Conservation (phyloP, 179 eudicot genomes). For the Gypsophila paniculata region DNA sequence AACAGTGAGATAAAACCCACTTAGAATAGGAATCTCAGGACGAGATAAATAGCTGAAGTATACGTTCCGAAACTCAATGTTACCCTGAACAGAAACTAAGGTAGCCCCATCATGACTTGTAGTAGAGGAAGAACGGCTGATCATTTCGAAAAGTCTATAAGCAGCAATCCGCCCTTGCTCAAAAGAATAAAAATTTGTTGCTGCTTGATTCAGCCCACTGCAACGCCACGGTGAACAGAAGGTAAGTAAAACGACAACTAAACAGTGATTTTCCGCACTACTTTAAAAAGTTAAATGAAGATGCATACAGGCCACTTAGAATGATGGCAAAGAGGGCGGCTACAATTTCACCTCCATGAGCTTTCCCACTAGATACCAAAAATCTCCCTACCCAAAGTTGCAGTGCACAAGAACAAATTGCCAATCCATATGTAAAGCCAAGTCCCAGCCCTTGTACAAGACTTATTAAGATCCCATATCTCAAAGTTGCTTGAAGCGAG, state of each 20-base stretch:
- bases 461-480: constrained; percentile 97
- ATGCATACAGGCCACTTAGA: constrained; percentile 93
- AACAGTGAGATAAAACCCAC: constrained; percentile 94
- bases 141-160: constrained; percentile 96
- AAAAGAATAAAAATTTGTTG: constrained; percentile 96
- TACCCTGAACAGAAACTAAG: constrained; percentile 76
- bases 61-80: constrained; percentile 94
- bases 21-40: constrained; percentile 96
- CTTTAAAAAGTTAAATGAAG: constrained; percentile 15
- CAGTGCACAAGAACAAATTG: constrained; percentile 96
- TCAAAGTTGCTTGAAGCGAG: constrained; percentile 90
- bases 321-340: constrained; percentile 93
- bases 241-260: constrained; percentile 13
- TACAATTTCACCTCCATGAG: constrained; percentile 90
- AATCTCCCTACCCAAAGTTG: constrained; percentile 98
- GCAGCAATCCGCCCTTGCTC: constrained; percentile 99
- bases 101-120: constrained; percentile 70
- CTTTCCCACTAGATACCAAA: constrained; percentile 62
- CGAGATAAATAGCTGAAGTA: constrained; percentile 95
- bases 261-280: neutral
- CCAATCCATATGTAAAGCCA: constrained; percentile 97
- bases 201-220: constrained; percentile 98
- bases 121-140: constrained; percentile 84
- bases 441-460: constrained; percentile 99
- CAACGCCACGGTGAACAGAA: constrained; percentile 19